A percentile compares a stretch with the other conserved stretches of the same genome.
These are phyloP conservation scores for Aspergillus luchuensis DNA, from an alignment of 2,329 filamentous ascomycete genomes.

Conservation along the genomic window DNA sequence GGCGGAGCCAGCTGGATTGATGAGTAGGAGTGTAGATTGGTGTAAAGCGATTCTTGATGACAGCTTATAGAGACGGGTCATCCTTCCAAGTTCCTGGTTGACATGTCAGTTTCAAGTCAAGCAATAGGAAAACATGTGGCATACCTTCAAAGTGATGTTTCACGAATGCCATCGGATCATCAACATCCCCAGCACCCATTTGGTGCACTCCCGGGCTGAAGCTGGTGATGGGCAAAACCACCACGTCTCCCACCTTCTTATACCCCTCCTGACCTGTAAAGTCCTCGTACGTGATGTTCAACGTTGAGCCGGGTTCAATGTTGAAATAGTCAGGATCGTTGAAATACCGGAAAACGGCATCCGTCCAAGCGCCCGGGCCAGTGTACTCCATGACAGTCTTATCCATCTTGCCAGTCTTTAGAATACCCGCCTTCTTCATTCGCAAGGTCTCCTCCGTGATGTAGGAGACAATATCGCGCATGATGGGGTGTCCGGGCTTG, in stretches of 20 bases:
- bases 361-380: constrained; percentile 92
- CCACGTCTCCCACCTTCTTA: constrained; percentile 89
- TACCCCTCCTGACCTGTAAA: constrained; percentile 84
- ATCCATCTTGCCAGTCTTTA: constrained; percentile 63
- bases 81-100: constrained; percentile 42
- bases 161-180: constrained; percentile 96
- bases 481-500: constrained; percentile 89
- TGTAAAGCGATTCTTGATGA: background rate
- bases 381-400: constrained; percentile 91
- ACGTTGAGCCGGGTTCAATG: constrained; percentile 64
- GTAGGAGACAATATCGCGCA: constrained; percentile 81
- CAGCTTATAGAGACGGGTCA: constrained; percentile 33
- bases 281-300: constrained; percentile 78
- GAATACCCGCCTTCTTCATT: constrained; percentile 67
- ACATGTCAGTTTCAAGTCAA: constrained; percentile 16
- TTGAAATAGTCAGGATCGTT: constrained; percentile 90
- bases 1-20: too few relatives aligned
- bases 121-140: background rate
- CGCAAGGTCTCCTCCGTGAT: constrained; percentile 81
- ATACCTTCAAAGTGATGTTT: constrained; percentile 94
- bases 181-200: constrained; percentile 85
- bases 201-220: constrained; percentile 94
- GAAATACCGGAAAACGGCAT: constrained; percentile 87
- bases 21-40: too few relatives aligned
- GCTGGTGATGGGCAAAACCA: constrained; percentile 92